Conservation (phyloP, 2,329 filamentous ascomycete genomes). For the Curvularia spicifera region DNA sequence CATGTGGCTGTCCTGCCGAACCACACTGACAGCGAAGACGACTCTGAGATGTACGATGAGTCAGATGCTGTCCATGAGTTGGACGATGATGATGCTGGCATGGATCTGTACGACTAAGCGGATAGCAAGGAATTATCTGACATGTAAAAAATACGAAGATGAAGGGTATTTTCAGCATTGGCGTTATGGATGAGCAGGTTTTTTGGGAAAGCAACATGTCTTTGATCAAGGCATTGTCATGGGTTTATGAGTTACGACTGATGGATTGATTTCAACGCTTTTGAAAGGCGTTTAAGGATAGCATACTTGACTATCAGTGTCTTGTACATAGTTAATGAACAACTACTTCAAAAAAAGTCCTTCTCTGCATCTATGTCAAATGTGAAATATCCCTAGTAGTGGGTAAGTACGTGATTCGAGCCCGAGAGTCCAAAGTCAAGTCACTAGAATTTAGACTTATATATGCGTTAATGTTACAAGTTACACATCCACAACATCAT, state of each 20-base stretch:
- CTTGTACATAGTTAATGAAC: slow-evolving; percentile 21
- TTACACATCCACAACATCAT: background rate
- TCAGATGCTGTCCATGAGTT: slow-evolving; percentile 76
- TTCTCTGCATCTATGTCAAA: background rate
- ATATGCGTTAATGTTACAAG: background rate
- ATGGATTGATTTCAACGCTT: slow-evolving; percentile 9
- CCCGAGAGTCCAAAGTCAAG: background rate
- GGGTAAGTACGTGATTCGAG: too few relatives aligned
- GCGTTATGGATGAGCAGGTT: slow-evolving; percentile 16
- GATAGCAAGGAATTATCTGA: background rate
- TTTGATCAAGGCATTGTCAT: slow-evolving; percentile 4
- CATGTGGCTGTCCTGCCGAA: slow-evolving; percentile 84
- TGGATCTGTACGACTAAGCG: slow-evolving; percentile 71
- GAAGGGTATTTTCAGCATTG: slow-evolving; percentile 17
- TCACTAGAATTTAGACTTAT: background rate
- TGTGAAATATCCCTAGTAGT: background rate
- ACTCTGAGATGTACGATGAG: slow-evolving; percentile 77
- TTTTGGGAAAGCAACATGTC: background rate
- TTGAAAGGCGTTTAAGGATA: slow-evolving; percentile 8
- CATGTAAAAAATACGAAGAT: background rate
- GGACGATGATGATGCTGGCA: slow-evolving; percentile 60
- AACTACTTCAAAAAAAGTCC: background rate
- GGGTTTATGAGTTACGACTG: slow-evolving; percentile 15
- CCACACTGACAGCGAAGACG: slow-evolving; percentile 73
- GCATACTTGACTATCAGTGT: background rate